Evolutionary conservation across 129 eudicot genomes (phyloP).

Genomic region (Arctium lappa): DNA sequence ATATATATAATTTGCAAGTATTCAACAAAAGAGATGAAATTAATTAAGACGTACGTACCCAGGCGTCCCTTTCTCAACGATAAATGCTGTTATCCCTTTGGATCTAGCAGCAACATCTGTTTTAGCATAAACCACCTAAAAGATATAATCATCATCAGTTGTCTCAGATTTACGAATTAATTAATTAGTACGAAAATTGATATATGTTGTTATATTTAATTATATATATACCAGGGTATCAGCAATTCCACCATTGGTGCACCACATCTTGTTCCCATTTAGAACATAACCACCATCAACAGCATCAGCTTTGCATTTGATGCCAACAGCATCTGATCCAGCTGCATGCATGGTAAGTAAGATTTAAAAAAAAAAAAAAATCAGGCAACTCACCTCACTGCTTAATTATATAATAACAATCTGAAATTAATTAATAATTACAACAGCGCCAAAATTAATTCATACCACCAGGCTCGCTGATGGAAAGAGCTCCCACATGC

Average conservation of each 20-base stretch:
- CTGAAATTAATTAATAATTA: neutral
- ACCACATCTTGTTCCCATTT: constrained; percentile 98
- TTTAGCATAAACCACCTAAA: constrained; percentile 88
- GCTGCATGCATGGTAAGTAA: constrained; percentile 33
- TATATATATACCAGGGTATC: constrained; percentile 60
- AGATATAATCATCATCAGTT: neutral
- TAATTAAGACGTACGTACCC: constrained; percentile 42
- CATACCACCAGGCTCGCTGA: constrained; percentile 91
- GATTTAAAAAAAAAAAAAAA: neutral
- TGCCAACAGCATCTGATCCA: constrained; percentile 92
- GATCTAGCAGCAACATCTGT: constrained; percentile 65
- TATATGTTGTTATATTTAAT: neutral
- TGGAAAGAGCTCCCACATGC: constrained; percentile 93
- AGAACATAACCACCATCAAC: constrained; percentile 78
- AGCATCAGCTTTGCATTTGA: constrained; percentile 84
- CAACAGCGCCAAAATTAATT: neutral
- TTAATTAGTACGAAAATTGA: too few species aligned
- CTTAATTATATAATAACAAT: too few species aligned
- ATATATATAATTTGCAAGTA: too few species aligned
- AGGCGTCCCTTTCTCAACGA: constrained; percentile 80
- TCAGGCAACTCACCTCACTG: neutral
- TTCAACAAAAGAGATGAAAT: neutral
- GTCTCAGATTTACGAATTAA: too few species aligned
- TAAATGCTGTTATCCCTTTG: constrained; percentile 87
- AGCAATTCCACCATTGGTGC: constrained; percentile 86